A percentile compares a stretch with the other conserved stretches of the same genome.
These are phyloP conservation scores for Tylopilus cervinicoccineus DNA, from an alignment of 768 basidiomycete species.

Conservation along the genomic window DNA sequence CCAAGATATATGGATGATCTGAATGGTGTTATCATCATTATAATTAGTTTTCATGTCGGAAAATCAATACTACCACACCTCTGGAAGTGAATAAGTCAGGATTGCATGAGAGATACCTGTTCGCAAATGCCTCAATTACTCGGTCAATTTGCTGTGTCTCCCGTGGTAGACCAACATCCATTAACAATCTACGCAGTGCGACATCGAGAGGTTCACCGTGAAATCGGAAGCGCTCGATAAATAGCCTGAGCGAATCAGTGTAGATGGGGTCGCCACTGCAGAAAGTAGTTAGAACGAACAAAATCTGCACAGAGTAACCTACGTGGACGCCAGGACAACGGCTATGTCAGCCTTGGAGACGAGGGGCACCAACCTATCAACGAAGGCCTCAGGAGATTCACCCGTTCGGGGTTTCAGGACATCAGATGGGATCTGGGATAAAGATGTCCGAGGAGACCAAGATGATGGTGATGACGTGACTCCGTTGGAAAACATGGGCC, in stretches of 20 bases:
- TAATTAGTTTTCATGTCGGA: neutral
- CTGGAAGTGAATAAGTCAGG: constrained; percentile 72
- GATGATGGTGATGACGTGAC: constrained; percentile 23
- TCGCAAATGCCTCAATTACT: constrained; percentile 93
- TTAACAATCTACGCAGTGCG: constrained; percentile 82
- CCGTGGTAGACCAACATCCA: constrained; percentile 86
- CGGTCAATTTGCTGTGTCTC: constrained; percentile 99
- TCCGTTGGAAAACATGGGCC: constrained; percentile 6
- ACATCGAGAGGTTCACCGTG: constrained; percentile 81
- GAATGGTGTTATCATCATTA: neutral
- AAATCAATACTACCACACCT: constrained; percentile 42
- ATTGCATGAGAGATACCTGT: constrained; percentile 80
- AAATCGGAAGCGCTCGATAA: constrained; percentile 79
- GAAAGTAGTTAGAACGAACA: constrained; percentile 7
- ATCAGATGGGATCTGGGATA: constrained; percentile 40
- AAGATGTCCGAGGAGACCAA: constrained; percentile 43
- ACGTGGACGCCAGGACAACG: constrained; percentile 80
- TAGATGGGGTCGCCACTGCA: constrained; percentile 71
- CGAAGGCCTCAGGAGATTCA: constrained; percentile 70
- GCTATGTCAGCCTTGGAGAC: constrained; percentile 80
- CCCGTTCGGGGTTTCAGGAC: constrained; percentile 52
- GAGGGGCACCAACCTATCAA: constrained; percentile 56
- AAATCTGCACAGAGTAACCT: constrained; percentile 9
- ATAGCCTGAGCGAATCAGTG: constrained; percentile 59
- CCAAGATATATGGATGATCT: constrained; percentile 95